Conservation (phyloP, 768 basidiomycete genomes). For the Podaxis pistillaris region DNA sequence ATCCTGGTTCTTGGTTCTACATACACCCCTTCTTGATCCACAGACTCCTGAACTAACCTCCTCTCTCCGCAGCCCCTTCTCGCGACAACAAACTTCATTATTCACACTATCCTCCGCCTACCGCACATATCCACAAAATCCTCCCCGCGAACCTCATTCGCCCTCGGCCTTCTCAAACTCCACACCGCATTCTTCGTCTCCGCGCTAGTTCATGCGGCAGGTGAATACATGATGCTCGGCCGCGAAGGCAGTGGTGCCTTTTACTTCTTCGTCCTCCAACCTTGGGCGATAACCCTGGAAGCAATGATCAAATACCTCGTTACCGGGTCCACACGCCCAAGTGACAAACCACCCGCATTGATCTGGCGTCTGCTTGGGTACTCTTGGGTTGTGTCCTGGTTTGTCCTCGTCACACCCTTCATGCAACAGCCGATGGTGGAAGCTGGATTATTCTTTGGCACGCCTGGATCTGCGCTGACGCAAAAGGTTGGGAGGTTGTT, state of each 20-base stretch:
- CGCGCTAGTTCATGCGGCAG: slow-evolving; percentile 26
- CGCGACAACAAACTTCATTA: slow-evolving; percentile 1
- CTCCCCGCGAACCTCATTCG: slow-evolving; percentile 17
- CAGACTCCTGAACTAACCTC: background rate
- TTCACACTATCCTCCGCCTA: slow-evolving; percentile 24
- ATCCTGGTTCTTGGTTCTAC: background rate
- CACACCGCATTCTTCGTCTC: slow-evolving; percentile 31
- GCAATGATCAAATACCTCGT: slow-evolving; percentile 18
- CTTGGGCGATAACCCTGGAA: slow-evolving; percentile 29
- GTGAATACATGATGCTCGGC: slow-evolving; percentile 27
- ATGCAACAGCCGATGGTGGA: slow-evolving; percentile 15
- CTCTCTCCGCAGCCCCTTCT: background rate
- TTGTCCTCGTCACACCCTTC: slow-evolving; percentile 1
- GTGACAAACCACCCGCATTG: background rate
- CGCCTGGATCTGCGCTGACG: background rate
- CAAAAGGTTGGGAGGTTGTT: background rate
- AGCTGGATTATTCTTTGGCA: slow-evolving; percentile 4
- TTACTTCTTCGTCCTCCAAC: slow-evolving; percentile 29
- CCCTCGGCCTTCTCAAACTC: slow-evolving; percentile 17
- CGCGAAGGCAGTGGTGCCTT: slow-evolving; percentile 21
- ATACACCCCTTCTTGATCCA: background rate
- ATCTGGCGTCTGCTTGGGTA: slow-evolving; percentile 10
- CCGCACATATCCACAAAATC: slow-evolving; percentile 26
- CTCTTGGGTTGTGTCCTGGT: slow-evolving; percentile 16
- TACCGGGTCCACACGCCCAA: slow-evolving; percentile 2